These are phyloP conservation scores for Podospora didyma DNA, from an alignment of 495 filamentous ascomycete species.

Conservation along the genomic window DNA sequence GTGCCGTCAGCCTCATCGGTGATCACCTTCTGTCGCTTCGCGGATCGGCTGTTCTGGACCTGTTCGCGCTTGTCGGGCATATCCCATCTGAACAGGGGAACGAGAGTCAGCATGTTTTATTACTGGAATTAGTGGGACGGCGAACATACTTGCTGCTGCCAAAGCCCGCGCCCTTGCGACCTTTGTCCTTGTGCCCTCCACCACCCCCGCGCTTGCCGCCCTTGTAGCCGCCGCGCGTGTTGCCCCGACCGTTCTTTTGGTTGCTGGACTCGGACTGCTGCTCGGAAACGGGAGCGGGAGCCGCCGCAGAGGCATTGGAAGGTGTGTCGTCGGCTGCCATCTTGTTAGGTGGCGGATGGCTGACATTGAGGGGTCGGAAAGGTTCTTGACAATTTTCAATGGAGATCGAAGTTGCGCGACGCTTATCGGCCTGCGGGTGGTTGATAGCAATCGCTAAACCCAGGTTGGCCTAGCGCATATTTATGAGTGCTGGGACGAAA, in stretches of 20 bases:
- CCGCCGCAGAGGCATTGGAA: background rate
- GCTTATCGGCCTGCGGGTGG: no score
- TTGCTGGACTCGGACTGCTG: background rate
- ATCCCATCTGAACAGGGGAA: slow-evolving; percentile 18
- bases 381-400: no score
- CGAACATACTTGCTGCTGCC: background rate
- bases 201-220: slow-evolving; percentile 5
- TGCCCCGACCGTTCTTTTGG: background rate
- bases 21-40: slow-evolving; percentile 51
- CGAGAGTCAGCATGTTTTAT: slow-evolving; percentile 28
- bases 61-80: slow-evolving; percentile 57
- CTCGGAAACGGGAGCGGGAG: background rate
- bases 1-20: slow-evolving; percentile 35
- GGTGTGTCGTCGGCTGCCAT: slow-evolving; percentile 16
- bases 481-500: no score
- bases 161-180: background rate
- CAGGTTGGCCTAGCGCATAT: no score
- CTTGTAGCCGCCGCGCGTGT: background rate
- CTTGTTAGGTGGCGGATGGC: slow-evolving; percentile 5
- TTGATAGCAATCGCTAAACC: no score
- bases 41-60: slow-evolving; percentile 50
- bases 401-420: no score
- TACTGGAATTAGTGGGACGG: background rate
- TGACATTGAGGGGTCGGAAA: slow-evolving; percentile 6
- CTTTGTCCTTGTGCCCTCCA: background rate